Evolutionary conservation across 805 yeast genomes (phyloP).

Genomic region (Ogataea pignaliae): DNA sequence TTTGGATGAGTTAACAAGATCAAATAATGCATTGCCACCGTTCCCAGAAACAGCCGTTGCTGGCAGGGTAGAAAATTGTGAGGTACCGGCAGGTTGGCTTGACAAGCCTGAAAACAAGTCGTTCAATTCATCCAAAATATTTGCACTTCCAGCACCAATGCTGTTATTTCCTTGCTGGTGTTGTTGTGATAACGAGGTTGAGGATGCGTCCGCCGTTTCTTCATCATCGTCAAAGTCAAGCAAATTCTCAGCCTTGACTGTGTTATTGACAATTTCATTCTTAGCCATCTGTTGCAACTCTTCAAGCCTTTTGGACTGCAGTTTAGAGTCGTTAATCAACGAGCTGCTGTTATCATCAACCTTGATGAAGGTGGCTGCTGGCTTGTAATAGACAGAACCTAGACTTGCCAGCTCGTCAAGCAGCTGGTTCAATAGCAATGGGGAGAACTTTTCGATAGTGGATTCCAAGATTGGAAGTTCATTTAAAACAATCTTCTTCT

Average conservation of each 20-base stretch:
- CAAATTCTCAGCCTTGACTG: constrained; percentile 70
- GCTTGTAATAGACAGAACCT: constrained; percentile 86
- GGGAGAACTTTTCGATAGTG: constrained; percentile 68
- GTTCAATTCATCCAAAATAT: constrained; percentile 67
- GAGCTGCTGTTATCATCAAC: constrained; percentile 8
- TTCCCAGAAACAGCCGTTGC: neutral
- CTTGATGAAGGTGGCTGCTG: constrained; percentile 57
- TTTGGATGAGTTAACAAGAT: constrained; percentile 1
- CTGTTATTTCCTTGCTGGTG: too few relatives aligned
- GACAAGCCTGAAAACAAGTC: constrained; percentile 53
- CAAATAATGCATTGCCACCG: constrained; percentile 10
- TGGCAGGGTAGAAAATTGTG: neutral
- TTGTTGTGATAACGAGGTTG: constrained; percentile 12
- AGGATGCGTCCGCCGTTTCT: constrained; percentile 14
- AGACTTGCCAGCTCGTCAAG: constrained; percentile 75
- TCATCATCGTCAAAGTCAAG: constrained; percentile 79
- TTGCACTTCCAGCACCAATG: constrained; percentile 23
- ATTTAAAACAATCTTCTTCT: constrained; percentile 52
- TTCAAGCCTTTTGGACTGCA: constrained; percentile 56
- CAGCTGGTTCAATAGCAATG: constrained; percentile 61
- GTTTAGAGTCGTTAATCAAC: constrained; percentile 18
- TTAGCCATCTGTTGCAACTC: constrained; percentile 77
- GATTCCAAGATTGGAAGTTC: constrained; percentile 68
- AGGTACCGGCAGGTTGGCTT: constrained; percentile 13
- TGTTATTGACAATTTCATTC: constrained; percentile 58